Evolutionary conservation across 192 early-diverging fungal species (phyloP).

Genomic region (Podila epigama): DNA sequence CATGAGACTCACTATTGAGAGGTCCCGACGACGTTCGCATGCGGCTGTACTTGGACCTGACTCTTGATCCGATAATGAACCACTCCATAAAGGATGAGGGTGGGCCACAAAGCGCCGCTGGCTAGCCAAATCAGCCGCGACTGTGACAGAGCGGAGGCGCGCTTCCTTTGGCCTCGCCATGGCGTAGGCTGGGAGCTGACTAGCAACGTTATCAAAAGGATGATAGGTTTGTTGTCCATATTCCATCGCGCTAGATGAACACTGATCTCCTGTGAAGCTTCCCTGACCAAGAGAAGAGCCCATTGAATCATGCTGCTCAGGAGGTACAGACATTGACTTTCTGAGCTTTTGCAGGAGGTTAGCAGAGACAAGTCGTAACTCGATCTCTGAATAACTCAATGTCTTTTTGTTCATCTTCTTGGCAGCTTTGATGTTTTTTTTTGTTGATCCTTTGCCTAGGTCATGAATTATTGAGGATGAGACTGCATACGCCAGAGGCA

Average conservation of each 20-base stretch:
- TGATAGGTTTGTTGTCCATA: neutral
- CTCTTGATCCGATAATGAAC: conserved; percentile 36
- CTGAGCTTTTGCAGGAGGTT: conserved; percentile 26
- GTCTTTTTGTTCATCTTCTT: conserved; percentile 3
- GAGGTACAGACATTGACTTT: neutral
- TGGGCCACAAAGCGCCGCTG: conserved; percentile 24
- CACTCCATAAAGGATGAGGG: conserved; percentile 45
- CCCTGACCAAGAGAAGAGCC: too few species aligned
- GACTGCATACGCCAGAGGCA: conserved; percentile 34
- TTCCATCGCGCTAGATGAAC: too few species aligned
- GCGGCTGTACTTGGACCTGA: neutral
- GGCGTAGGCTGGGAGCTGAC: neutral
- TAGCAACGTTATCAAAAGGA: neutral
- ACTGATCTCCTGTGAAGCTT: too few species aligned
- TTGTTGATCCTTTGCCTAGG: conserved; percentile 1
- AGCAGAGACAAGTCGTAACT: neutral
- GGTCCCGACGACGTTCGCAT: conserved; percentile 15
- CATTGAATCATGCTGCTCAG: conserved; percentile 4
- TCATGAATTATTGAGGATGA: conserved; percentile 39
- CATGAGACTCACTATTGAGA: conserved; percentile 37
- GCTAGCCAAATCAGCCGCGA: neutral
- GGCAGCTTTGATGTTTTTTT: conserved; percentile 7
- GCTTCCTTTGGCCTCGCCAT: neutral
- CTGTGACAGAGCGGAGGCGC: conserved; percentile 17
- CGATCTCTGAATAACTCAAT: neutral